Percentiles rank a stretch among this genome's conserved stretches.
phyloP scores from a whole-genome alignment of 768 basidiomycete genomes.

The Lenzites betulinus region DNA sequence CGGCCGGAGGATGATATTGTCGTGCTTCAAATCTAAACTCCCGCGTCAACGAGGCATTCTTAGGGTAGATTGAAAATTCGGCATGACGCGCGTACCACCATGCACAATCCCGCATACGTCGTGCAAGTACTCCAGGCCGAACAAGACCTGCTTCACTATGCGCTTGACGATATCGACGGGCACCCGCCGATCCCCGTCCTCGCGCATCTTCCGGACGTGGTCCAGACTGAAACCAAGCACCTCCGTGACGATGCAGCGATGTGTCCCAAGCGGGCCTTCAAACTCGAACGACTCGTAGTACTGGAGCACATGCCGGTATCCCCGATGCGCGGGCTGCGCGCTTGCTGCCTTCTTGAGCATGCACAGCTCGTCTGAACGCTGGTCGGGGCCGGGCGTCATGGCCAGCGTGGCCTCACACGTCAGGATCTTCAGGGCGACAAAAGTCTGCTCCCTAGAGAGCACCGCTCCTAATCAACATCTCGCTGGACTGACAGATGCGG shows the following conservation, averaged over 20 bases:
- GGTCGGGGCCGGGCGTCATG: background rate
- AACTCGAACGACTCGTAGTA: background rate
- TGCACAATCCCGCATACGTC: background rate
- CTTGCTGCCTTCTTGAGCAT: background rate
- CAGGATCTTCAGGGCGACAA: background rate
- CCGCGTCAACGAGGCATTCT: background rate
- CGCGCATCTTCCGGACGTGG: background rate
- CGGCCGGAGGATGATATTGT: background rate
- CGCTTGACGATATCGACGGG: background rate
- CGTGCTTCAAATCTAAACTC: background rate
- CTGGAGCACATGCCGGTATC: background rate
- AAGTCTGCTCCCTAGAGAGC: background rate
- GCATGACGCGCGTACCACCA: background rate
- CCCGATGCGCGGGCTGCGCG: background rate
- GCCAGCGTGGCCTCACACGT: background rate
- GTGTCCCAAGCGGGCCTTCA: background rate
- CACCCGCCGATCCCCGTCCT: background rate
- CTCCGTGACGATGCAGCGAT: background rate
- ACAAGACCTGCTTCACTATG: background rate
- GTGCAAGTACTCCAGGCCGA: background rate
- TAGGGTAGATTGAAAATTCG: background rate
- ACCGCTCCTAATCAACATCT: background rate
- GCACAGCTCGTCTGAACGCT: background rate
- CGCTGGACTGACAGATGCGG: too few species aligned
- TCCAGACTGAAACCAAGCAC: background rate